Percentiles rank a stretch among this genome's conserved stretches.
phyloP scores from a whole-genome alignment of 73 alveolate genomes.

The Uronychia setigera region DNA sequence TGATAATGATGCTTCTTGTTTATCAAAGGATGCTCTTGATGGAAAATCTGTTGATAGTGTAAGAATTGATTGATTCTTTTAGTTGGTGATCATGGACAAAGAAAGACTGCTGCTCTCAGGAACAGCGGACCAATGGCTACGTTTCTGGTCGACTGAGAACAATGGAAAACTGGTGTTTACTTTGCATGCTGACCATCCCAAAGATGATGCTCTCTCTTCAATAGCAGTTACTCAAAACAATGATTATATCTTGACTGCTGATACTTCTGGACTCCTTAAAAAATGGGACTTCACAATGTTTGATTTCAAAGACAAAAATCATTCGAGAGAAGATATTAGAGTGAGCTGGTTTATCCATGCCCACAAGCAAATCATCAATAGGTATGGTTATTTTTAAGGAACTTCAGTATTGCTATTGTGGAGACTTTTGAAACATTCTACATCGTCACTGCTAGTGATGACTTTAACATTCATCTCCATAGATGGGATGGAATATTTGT shows the following conservation, averaged over 20 bases:
- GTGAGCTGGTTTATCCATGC: slow-evolving; percentile 55
- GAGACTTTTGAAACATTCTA: slow-evolving; percentile 38
- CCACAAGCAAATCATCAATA: slow-evolving; percentile 48
- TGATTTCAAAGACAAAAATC: slow-evolving; percentile 23
- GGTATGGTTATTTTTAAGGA: background rate
- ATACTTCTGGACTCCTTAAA: slow-evolving; percentile 54
- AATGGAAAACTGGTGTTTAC: slow-evolving; percentile 25
- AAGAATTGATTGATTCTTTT: background rate
- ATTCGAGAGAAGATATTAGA: slow-evolving; percentile 18
- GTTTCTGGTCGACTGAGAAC: slow-evolving; percentile 63
- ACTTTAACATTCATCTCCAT: slow-evolving; percentile 57
- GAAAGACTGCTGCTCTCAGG: slow-evolving; percentile 18
- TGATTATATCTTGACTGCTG: slow-evolving; percentile 48
- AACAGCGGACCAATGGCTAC: slow-evolving; percentile 52
- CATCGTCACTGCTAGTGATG: slow-evolving; percentile 57
- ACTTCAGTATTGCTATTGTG: slow-evolving; percentile 27
- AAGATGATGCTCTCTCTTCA: slow-evolving; percentile 53
- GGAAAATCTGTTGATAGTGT: slow-evolving; percentile 69
- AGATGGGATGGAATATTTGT: slow-evolving; percentile 63
- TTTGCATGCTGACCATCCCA: slow-evolving; percentile 39
- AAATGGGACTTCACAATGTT: slow-evolving; percentile 40
- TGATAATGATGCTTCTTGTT: slow-evolving; percentile 53
- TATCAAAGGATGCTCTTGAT: slow-evolving; percentile 40
- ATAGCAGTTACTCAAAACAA: slow-evolving; percentile 43
- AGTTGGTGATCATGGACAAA: slow-evolving; percentile 38